Base-by-base conservation (phyloP, 345 rosid genomes). In the Combretum micranthum region DNA sequence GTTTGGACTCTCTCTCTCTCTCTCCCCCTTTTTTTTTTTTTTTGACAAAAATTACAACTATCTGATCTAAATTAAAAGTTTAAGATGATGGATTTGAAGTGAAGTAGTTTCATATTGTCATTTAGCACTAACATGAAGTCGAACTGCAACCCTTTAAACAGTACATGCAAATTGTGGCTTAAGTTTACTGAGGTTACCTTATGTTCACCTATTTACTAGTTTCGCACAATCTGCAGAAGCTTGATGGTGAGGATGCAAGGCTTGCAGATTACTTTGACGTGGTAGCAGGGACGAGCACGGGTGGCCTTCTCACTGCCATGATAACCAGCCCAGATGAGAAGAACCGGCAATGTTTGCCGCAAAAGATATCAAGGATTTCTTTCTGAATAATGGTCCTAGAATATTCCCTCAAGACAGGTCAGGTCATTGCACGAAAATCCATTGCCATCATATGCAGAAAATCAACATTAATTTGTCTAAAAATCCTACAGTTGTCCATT, bases 201-300 rank as follows among this genome's bases (percentile, higher is more conserved):
- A n/a, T n/a, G n/a, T 15, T 47, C n/a, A 47, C n/a, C 51, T 5
- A 43, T 43, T 42, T 18, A 42, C 19, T 13, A 23, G 21, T 22
- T 42, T 44, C 13, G 45, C 0, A 20, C 3, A 15, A 18, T 8
- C 11, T 46, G 48, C 60, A 70, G 74, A 64, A 70, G 53, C 42
- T 64, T 39, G 74, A 70, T 37, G 74, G 74, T 17, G 55, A 70
- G 56, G 62, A 70, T 9, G 74, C 65, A 55, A 69, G 73, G 59
- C 13, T 63, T 20, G 64, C 65, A 49, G 64, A 69, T 44, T 69
- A 70, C 26, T 70, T 70, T 37, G 74, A 70, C 8, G 74, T 70
- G 47, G 64, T 59, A 3, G 65, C 62, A 0, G 74, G 74, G 37
- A 70, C 74, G 2, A 70, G 74, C 44, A 70, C 69, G 0, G 74